These are phyloP conservation scores for Spirogloea muscicola DNA, from an alignment of 139 green algal genomes.

Conservation along the genomic window DNA sequence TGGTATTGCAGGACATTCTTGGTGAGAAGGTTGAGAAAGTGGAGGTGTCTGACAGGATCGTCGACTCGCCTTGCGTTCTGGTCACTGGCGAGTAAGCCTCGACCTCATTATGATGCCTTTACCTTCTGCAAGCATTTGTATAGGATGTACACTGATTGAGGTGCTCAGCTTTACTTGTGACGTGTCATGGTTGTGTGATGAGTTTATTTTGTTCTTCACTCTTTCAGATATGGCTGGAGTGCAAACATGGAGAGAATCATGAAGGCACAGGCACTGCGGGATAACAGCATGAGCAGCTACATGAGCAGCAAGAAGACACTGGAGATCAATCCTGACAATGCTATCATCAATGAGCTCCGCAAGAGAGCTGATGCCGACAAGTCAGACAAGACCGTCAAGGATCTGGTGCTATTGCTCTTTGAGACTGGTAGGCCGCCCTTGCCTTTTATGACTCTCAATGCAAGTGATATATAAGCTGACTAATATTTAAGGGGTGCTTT, in stretches of 20 bases:
- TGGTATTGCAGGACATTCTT: conserved; percentile 78
- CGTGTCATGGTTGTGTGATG: no score
- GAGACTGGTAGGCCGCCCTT: conserved; percentile 79
- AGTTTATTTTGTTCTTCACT: background rate
- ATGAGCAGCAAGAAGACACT: conserved; percentile 99
- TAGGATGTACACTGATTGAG: conserved; percentile 98
- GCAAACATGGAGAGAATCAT: conserved; percentile 99
- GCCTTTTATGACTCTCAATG: no score
- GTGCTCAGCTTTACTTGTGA: background rate
- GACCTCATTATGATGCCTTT: background rate
- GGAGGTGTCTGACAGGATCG: conserved; percentile 93
- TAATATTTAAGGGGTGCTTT: no score
- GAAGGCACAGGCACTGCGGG: conserved; percentile 96
- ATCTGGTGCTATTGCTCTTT: conserved; percentile 96
- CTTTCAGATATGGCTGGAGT: conserved; percentile 83
- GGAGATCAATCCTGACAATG: conserved; percentile 98
- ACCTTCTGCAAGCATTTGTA: conserved; percentile 77
- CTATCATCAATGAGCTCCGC: conserved; percentile 91
- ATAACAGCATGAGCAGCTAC: conserved; percentile 94
- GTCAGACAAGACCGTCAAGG: conserved; percentile 98
- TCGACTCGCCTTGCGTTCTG: conserved; percentile 97
- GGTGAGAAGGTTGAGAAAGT: conserved; percentile 93
- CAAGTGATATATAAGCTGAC: no score
- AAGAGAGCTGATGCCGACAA: conserved; percentile 89
- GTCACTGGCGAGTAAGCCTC: conserved; percentile 89